Evolutionary conservation across 1,284 basidiomycete species (phyloP).

Genomic region (Rhodotorula sp.): DNA sequence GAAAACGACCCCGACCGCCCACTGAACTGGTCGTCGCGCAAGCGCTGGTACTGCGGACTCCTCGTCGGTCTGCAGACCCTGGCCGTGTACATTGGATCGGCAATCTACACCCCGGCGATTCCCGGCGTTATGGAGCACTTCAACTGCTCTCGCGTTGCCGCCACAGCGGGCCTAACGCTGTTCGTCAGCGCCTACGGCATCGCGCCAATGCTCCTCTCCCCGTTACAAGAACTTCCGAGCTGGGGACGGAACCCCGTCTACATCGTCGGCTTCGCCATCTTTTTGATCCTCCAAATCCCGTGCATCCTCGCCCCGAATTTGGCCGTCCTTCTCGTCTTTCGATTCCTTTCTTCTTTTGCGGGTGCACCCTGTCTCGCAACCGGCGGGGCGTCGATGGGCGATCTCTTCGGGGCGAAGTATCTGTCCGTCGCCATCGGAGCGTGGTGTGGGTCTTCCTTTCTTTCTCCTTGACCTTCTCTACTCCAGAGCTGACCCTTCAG

Average conservation of each 20-base stretch:
- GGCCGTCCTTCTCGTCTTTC: slow-evolving; percentile 34
- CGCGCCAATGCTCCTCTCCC: slow-evolving; percentile 46
- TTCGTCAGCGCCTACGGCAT: slow-evolving; percentile 40
- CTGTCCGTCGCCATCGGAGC: slow-evolving; percentile 15
- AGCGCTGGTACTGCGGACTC: slow-evolving; percentile 46
- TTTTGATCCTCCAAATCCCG: slow-evolving; percentile 32
- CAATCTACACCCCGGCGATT: slow-evolving; percentile 45
- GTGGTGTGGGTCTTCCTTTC: background rate
- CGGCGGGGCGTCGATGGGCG: slow-evolving; percentile 45
- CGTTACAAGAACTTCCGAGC: slow-evolving; percentile 46
- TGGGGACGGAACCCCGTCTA: slow-evolving; percentile 45
- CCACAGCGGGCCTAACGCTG: slow-evolving; percentile 35
- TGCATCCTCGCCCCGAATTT: slow-evolving; percentile 19
- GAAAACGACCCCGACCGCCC: slow-evolving; percentile 50
- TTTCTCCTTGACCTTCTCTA: background rate
- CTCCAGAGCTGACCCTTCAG: background rate
- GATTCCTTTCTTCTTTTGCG: slow-evolving; percentile 44
- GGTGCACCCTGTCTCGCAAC: slow-evolving; percentile 46
- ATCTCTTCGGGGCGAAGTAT: slow-evolving; percentile 31
- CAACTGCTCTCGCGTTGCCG: slow-evolving; percentile 24
- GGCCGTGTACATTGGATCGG: slow-evolving; percentile 47
- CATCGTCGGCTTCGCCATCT: slow-evolving; percentile 36
- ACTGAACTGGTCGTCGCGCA: slow-evolving; percentile 47
- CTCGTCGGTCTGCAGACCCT: slow-evolving; percentile 49
- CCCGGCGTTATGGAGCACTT: slow-evolving; percentile 41